A percentile compares a stretch with the other conserved stretches of the same genome.
Evolutionary conservation across 345 rosid species (phyloP).

Genomic region (Euclidium syriacum): DNA sequence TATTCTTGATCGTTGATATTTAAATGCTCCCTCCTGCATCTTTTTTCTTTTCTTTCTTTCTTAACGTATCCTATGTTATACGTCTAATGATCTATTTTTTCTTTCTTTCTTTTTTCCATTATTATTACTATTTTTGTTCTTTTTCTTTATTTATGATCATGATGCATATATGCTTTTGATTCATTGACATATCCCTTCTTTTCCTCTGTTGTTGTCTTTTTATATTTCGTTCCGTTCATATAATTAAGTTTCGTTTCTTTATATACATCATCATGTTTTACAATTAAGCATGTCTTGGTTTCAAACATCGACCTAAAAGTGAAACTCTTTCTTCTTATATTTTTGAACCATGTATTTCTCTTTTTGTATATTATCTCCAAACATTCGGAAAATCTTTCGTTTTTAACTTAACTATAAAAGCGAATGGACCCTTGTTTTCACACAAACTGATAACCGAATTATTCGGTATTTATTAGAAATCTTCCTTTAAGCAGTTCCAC

Average conservation of each 20-base stretch:
- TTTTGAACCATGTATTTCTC: not conserved
- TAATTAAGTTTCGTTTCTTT: constrained; percentile 25
- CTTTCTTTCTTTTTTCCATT: not conserved
- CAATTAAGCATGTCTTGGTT: not conserved
- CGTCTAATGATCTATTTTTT: constrained; percentile 5
- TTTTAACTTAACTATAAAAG: too few species aligned
- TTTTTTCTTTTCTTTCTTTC: not conserved
- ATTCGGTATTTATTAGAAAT: too few species aligned
- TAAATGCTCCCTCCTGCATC: not conserved
- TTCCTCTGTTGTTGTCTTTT: constrained; percentile 14
- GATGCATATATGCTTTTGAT: constrained; percentile 30
- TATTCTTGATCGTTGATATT: constrained; percentile 19
- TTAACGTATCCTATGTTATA: constrained; percentile 24
- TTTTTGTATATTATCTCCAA: not conserved
- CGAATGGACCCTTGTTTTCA: too few species aligned
- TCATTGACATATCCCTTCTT: not conserved
- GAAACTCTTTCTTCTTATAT: not conserved
- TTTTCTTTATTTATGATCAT: constrained; percentile 19
- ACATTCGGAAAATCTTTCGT: not conserved
- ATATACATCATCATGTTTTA: constrained; percentile 22
- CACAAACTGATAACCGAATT: too few species aligned
- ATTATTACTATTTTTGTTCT: not conserved
- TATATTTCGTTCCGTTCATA: constrained; percentile 18
- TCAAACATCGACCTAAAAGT: not conserved
- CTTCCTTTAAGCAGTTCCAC: too few species aligned